Evolutionary conservation across 805 yeast species (phyloP), one percentile per base, ranked within the genome.

Genomic region (Saturnispora kantuleensis): DNA sequence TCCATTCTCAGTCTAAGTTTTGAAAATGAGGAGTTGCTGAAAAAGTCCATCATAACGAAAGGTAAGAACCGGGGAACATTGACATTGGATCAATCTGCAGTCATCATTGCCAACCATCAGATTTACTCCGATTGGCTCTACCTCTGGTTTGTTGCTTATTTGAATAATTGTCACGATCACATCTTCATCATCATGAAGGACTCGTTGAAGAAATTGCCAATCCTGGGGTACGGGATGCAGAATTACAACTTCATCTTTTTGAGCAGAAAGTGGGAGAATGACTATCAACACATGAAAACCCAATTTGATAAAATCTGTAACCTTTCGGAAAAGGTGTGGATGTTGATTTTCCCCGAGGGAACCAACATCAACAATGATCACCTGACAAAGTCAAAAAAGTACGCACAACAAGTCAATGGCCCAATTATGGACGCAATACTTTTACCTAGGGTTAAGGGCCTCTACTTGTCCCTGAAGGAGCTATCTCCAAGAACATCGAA

Each of bases 111-210:
- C n/a, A 90, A 90, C 58, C 97, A 90, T 62, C 97, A 89, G 64
- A 81, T 90, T 18, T 90, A 90, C 60, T 79, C 90, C 3, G 98
- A 90, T 60, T 90, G 98, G 98, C 70, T 84, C 10, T 88, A 76
- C 54, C 53, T 87, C 45, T 90, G 98, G 98, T 90, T 85, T 77
- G 48, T 84, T 16, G 68, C 84, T 0, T 83, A 85, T 59, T 72
- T 88, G 5, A 75, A 86, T 10, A 61, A 70, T n/a, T 61, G 80
- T 37, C 76, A 81, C 8, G 83, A 82, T 33, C 70, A 75, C 39
- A 69, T 89, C 9, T 77, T 72, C 53, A 87, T 90, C 47, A 74
- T 87, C 48, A 68, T 89, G 60, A 90, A 90, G 62, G 84, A 80
- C 49, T 77, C 95, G 16, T 68, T 89, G 40, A 69, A 68, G 38